Percentiles rank a stretch among this genome's conserved stretches.
Conservation (phyloP, 768 basidiomycete species). For the Pholiota conissans region DNA sequence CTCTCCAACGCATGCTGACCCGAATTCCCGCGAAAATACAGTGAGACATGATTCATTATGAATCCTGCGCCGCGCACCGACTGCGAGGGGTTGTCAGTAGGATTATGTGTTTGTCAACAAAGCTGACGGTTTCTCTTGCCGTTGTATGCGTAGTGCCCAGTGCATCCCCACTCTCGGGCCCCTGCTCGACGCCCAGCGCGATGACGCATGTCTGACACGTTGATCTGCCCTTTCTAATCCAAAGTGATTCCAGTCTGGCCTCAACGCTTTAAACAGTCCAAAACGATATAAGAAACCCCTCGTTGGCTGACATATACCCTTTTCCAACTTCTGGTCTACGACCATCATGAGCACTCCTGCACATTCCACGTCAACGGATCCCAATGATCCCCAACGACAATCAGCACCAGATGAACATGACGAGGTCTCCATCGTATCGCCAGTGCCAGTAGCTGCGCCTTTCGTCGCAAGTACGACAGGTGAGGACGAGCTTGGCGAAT, state of each 20-base stretch:
- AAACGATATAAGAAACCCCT: neutral
- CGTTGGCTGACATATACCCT: neutral
- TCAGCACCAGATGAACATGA: neutral
- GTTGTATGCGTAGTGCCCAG: neutral
- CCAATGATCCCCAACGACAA: neutral
- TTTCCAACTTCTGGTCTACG: neutral
- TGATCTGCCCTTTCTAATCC: neutral
- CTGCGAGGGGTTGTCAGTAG: neutral
- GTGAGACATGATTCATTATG: neutral
- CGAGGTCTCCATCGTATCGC: neutral
- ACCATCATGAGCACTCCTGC: neutral
- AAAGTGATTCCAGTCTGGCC: no score
- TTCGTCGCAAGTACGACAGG: neutral
- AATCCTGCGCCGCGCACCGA: neutral
- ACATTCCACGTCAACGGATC: neutral
- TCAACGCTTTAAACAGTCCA: neutral
- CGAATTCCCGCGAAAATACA: neutral
- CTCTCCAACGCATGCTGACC: neutral
- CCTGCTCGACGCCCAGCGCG: neutral
- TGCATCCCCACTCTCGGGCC: no score
- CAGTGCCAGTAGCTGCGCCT: neutral
- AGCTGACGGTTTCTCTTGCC: neutral
- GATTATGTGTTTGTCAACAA: neutral
- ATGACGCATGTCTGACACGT: neutral
- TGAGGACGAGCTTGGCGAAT: neutral